Base-by-base conservation (phyloP, 768 basidiomycete genomes). In the Collybia mongolica region DNA sequence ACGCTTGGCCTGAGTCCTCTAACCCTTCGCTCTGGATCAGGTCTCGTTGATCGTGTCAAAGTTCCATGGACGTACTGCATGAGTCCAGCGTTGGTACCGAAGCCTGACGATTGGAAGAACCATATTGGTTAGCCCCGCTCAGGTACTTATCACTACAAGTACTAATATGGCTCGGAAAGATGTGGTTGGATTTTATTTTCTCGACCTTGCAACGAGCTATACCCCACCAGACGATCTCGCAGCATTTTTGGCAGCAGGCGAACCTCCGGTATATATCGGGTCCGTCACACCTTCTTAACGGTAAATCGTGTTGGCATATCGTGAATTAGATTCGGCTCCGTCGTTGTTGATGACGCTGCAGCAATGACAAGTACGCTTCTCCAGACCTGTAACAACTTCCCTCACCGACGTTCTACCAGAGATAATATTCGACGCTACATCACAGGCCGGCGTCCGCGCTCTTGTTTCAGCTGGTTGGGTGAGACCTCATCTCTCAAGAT, bases 391-490 rank as follows among this genome's bases (percentile, higher is more conserved):
- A 24, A 20, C 37, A 18, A 3, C 19, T 15, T 48, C 3, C 26
- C 18, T 6, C 44, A 14, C 29, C 51, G 28, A 56, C 37, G 17
- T 14, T 17, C 11, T 29, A 24, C 8, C 47, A 80, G 80, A 79
- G 44, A 80, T 69, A 1, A 81, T 86, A 39, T 81, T 84, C 52
- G 76, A 81, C 18, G 83, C 82, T 0, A 79, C 81, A 5, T 63
- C 67, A 19, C 65, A 75, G 55, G 77, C 83, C 0, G 79, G 78
- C 1, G 79, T 82, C 1, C 68, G 84, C 32, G 83, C 82, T 0
- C 67, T 86, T 3, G 79, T 86, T 45, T 83, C 81, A 5, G 80
- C 81, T 5, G 84, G 83, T 17, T 86, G 84, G 84, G 75, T 74
- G 41, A 23, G 69, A 49, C 23, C n/a, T 11, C 40, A 2, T 6